These are phyloP conservation scores for Ustilago nuda DNA, from an alignment of 1,284 basidiomycete species.

Conservation along the genomic window DNA sequence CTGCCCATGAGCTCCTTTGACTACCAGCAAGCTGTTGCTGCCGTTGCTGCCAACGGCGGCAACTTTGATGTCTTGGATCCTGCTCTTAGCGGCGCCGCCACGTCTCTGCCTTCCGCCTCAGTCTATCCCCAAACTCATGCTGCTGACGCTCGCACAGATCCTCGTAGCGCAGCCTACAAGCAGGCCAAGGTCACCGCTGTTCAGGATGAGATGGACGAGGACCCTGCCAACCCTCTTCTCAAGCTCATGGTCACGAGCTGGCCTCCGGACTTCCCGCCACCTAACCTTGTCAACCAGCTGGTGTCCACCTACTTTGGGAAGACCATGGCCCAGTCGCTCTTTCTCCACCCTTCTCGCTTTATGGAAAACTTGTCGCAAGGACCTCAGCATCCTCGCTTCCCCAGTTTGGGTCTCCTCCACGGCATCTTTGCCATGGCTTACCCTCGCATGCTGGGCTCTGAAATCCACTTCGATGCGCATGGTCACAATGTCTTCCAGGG, in stretches of 20 bases:
- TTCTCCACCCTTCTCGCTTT: constrained; percentile 53
- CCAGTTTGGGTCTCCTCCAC: constrained; percentile 51
- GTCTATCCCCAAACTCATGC: constrained; percentile 25
- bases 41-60: constrained; percentile 39
- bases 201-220: constrained; percentile 46
- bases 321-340: constrained; percentile 37
- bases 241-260: constrained; percentile 58
- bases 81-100: constrained; percentile 31
- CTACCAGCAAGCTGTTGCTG: constrained; percentile 45
- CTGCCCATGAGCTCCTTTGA: constrained; percentile 32
- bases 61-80: constrained; percentile 48
- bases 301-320: constrained; percentile 52
- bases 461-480: constrained; percentile 16
- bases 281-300: constrained; percentile 51
- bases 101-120: constrained; percentile 4
- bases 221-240: constrained; percentile 38
- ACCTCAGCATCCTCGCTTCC: constrained; percentile 52
- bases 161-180: constrained; percentile 28
- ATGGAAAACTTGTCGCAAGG: constrained; percentile 50
- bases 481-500: constrained; percentile 29
- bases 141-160: constrained; percentile 31
- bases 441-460: constrained; percentile 29
- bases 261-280: constrained; percentile 59
- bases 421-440: constrained; percentile 56
- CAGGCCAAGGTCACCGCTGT: constrained; percentile 48